Conservation (phyloP, 2,329 filamentous ascomycete genomes). For the Paraphaeosphaeria sporulosa region DNA sequence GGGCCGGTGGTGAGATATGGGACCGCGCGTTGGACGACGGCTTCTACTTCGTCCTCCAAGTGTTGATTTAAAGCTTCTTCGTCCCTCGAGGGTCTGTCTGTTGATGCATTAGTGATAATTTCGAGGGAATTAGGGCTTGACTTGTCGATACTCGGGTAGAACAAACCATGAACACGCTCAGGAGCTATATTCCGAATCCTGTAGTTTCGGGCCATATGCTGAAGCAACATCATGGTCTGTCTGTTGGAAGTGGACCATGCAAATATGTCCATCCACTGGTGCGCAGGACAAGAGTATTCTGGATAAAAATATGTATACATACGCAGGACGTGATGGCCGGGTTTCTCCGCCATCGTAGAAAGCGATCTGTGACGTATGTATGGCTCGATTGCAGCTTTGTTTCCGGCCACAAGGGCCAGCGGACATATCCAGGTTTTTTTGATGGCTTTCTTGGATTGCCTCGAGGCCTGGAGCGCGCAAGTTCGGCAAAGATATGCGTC, state of each 20-base stretch:
- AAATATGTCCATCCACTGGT: background rate
- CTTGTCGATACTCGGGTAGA: background rate
- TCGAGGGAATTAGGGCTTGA: background rate
- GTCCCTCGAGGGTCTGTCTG: background rate
- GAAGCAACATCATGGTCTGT: background rate
- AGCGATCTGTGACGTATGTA: constrained; percentile 23
- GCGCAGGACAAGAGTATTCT: background rate
- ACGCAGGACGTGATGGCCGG: background rate
- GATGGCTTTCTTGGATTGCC: constrained; percentile 20
- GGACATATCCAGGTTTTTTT: constrained; percentile 48
- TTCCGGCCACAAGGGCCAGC: constrained; percentile 47
- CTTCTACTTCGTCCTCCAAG: background rate
- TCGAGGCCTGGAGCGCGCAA: constrained; percentile 53
- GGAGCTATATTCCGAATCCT: background rate
- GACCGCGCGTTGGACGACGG: constrained; percentile 24
- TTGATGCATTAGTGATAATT: background rate
- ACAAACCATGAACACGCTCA: background rate
- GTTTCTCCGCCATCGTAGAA: background rate
- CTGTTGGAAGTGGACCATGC: background rate
- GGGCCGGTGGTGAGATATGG: constrained; percentile 39
- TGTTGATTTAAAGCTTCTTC: constrained; percentile 18
- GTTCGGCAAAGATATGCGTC: constrained; percentile 54
- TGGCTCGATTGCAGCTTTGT: constrained; percentile 22
- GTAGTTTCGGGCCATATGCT: background rate
- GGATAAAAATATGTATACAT: background rate